These are phyloP conservation scores for Royoungia palumana DNA, from an alignment of 768 basidiomycete genomes.

Conservation along the genomic window DNA sequence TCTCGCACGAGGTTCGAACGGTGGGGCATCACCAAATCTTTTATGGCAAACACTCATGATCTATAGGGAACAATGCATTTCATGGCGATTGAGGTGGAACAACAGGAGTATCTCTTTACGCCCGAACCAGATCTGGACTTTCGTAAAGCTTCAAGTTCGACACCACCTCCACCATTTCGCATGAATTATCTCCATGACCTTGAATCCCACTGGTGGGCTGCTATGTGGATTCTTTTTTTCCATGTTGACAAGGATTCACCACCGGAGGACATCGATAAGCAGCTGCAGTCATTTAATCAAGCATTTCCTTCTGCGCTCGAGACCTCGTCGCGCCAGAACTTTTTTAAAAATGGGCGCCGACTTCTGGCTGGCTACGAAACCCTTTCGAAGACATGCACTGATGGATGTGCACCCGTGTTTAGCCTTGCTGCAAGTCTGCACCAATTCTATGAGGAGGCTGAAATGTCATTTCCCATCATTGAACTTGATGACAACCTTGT, in stretches of 20 bases:
- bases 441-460: not conserved
- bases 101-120: not conserved
- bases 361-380: not conserved
- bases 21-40: conserved; percentile 9
- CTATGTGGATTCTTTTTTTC: conserved; percentile 6
- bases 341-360: not conserved
- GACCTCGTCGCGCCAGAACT: not conserved
- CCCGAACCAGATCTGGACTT: not conserved
- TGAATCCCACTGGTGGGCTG: conserved; percentile 11
- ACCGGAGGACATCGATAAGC: not conserved
- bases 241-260: not conserved
- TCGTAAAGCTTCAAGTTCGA: not conserved
- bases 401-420: not conserved
- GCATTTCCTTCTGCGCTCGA: conserved; percentile 1
- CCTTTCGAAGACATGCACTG: not conserved
- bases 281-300: not conserved
- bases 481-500: not conserved
- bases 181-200: conserved; percentile 17
- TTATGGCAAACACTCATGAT: too few relatives aligned
- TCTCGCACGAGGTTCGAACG: conserved; percentile 1
- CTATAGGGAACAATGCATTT: conserved; percentile 10
- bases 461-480: not conserved
- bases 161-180: conserved; percentile 1
- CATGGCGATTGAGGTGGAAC: conserved; percentile 13
- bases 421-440: not conserved